Evolutionary conservation across 306 rosid genomes (phyloP), one percentile per base, ranked within the genome.

Genomic region (Pyrus pyrifolia): DNA sequence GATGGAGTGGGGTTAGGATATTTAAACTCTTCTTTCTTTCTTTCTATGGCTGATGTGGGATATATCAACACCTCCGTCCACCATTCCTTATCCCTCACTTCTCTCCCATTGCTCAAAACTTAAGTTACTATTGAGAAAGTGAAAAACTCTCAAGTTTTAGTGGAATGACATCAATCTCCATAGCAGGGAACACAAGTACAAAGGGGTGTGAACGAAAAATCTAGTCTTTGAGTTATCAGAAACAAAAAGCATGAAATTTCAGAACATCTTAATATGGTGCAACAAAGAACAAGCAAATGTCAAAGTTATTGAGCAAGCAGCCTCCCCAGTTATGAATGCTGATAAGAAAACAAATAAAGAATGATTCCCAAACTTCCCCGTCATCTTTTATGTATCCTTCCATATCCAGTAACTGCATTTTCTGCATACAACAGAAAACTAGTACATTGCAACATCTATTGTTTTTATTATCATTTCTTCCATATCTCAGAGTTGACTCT

Each of bases 401-500:
- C 29, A 3, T 35, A 49, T 63, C 27, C 73, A 38, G 68, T 15
- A 30, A 22, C 33, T 33, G 33, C 33, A 30, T 22, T 62, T 51
- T 63, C 70, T 10, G 58, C 57, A 27, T 27, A 58, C 31, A n/a
- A 23, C 10, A 27, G 23, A 42, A 46, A 29, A 79, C 58, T 12
- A 71, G 81, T 23, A 70, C 68, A 72, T 58, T 72, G 46, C 68
- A 72, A 40, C 30, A 5, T 59, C 60, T 49, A 40, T n/a, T n/a
- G 23, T n/a, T 58, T 49, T 46, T 2, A 33, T 7, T 8, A 31
- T 25, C 59, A 60, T 59, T 40, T 49, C 46, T 51, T 72, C 73
- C 75, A 33, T 19, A 53, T 66, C 55, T 59, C 67, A 22, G 38
- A 46, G 58, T 76, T 72, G 59, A 72, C 78, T 67, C 72, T 13